Percentiles rank a stretch among this genome's conserved stretches.
These are phyloP conservation scores for Cicer yamashitae DNA, from an alignment of 306 rosid species.

Conservation along the genomic window DNA sequence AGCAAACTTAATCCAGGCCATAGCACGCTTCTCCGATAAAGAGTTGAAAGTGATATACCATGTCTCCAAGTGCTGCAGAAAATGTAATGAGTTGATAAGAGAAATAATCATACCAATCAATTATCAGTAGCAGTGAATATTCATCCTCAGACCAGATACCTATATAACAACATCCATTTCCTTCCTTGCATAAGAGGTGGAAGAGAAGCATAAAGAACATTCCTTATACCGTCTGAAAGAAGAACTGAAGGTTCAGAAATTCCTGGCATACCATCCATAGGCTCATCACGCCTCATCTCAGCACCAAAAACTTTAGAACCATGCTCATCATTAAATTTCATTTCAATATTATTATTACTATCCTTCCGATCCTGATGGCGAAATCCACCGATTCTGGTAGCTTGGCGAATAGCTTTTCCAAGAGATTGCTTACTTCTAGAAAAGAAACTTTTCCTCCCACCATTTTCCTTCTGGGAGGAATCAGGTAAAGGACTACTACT, in stretches of 20 bases:
- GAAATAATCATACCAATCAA: background rate
- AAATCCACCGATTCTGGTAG: constrained; percentile 64
- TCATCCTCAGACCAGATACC: constrained; percentile 53
- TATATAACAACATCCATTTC: constrained; percentile 85
- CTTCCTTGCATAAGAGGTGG: constrained; percentile 90
- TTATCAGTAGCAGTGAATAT: constrained; percentile 8
- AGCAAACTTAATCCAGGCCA: constrained; percentile 92
- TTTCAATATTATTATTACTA: constrained; percentile 40
- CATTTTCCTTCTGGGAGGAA: constrained; percentile 56
- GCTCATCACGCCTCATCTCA: constrained; percentile 42
- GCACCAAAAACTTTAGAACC: constrained; percentile 51
- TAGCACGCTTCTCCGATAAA: constrained; percentile 80
- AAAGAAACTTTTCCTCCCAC: constrained; percentile 67
- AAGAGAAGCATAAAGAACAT: constrained; percentile 71
- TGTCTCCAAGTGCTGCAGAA: constrained; percentile 88
- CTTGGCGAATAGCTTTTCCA: constrained; percentile 64
- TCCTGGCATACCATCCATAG: constrained; percentile 57
- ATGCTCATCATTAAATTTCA: constrained; percentile 51
- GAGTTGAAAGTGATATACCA: constrained; percentile 83
- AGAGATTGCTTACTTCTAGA: constrained; percentile 78
- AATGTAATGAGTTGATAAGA: background rate
- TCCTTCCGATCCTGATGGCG: constrained; percentile 57
- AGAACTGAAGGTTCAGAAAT: constrained; percentile 82
- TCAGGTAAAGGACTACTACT: constrained; percentile 43
- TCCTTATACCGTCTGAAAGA: constrained; percentile 63